Evolutionary conservation across 2,329 filamentous ascomycete species (phyloP).

Genomic region (Aspergillus spinulosporus): DNA sequence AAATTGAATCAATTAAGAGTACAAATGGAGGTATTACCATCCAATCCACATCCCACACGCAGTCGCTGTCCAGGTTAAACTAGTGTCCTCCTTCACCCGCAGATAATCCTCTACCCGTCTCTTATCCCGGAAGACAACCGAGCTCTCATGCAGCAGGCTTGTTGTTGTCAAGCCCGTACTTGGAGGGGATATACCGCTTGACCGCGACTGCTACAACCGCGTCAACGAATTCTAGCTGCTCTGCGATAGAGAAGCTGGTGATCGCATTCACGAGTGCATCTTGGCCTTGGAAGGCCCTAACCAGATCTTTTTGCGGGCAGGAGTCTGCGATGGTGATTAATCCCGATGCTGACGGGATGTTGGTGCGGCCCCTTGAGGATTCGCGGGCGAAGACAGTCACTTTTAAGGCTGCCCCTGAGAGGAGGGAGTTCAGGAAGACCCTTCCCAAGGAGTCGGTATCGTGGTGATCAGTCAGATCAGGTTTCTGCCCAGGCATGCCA

Average conservation of each 20-base stretch:
- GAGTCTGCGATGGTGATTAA: neutral
- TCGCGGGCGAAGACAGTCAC: neutral
- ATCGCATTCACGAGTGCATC: slow-evolving; percentile 21
- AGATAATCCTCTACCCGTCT: slow-evolving; percentile 16
- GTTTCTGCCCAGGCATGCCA: too few relatives aligned
- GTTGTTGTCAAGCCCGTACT: slow-evolving; percentile 20
- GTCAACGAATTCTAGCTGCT: slow-evolving; percentile 19
- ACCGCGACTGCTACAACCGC: slow-evolving; percentile 15
- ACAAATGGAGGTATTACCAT: slow-evolving; percentile 6
- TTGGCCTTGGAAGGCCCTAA: slow-evolving; percentile 19
- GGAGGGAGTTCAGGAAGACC: slow-evolving; percentile 3
- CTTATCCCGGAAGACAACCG: slow-evolving; percentile 16
- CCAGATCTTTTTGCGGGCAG: neutral
- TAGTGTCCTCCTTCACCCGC: slow-evolving; percentile 12
- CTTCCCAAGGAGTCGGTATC: slow-evolving; percentile 2
- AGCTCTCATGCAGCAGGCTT: slow-evolving; percentile 1
- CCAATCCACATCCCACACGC: slow-evolving; percentile 19
- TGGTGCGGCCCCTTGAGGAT: neutral
- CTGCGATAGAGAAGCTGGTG: slow-evolving; percentile 15
- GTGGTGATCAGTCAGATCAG: neutral
- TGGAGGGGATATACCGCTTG: slow-evolving; percentile 17
- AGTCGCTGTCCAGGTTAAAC: slow-evolving; percentile 21
- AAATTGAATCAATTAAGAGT: neutral
- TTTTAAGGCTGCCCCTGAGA: slow-evolving; percentile 4
- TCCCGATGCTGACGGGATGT: neutral